Evolutionary conservation across 140 eudicot species (phyloP).

Genomic region (Flaveria floridana): DNA sequence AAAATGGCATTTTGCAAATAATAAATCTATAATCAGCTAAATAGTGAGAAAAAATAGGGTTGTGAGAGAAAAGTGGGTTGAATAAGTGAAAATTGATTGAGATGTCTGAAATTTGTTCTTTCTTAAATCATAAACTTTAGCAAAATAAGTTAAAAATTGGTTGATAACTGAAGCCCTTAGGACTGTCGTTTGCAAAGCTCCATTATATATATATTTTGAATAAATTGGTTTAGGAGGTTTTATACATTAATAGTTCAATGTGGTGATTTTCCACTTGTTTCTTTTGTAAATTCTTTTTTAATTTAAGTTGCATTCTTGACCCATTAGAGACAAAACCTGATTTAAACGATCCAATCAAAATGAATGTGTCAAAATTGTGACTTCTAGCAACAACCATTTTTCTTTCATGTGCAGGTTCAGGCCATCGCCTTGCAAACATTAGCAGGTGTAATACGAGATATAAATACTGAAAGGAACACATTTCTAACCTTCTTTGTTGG

Average conservation of each 20-base stretch:
- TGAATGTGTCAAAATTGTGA: not conserved
- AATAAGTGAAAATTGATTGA: not conserved
- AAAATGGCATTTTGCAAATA: not conserved
- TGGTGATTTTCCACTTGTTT: not conserved
- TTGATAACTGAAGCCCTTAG: not conserved
- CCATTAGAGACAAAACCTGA: not conserved
- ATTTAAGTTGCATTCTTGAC: not conserved
- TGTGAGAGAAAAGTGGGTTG: not conserved
- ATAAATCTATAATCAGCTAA: not conserved
- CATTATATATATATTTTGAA: not conserved
- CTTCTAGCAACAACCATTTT: slow-evolving; percentile 16
- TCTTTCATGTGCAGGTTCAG: slow-evolving; percentile 48
- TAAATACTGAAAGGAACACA: slow-evolving; percentile 41
- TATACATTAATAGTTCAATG: not conserved
- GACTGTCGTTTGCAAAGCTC: not conserved
- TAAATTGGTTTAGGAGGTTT: not conserved
- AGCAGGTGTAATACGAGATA: slow-evolving; percentile 53
- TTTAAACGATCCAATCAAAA: not conserved
- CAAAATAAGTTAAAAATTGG: not conserved
- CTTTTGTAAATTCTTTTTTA: not conserved
- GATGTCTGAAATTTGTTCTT: not conserved
- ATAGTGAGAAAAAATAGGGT: not conserved
- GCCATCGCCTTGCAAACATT: slow-evolving; percentile 74
- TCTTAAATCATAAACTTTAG: not conserved
- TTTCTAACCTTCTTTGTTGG: slow-evolving; percentile 62